A percentile compares a stretch with the other conserved stretches of the same genome.
These are phyloP conservation scores for Wallacemonas rigidus DNA, from an alignment of 208 protist genomes.

Conservation along the genomic window DNA sequence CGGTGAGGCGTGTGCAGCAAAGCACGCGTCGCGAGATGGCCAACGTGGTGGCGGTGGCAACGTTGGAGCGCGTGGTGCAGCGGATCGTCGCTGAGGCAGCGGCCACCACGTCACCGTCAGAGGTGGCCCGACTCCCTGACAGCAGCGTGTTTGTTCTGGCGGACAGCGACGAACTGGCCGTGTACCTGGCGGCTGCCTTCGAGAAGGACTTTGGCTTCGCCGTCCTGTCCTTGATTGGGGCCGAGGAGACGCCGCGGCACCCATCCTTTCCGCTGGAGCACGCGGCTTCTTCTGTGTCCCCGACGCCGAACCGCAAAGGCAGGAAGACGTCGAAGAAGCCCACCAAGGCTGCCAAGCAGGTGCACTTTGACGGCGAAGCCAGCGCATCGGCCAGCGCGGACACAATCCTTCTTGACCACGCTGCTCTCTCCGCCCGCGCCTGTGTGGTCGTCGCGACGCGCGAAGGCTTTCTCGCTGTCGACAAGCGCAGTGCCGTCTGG, in stretches of 20 bases:
- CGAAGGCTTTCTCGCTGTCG: conserved; percentile 43
- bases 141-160: conserved; percentile 38
- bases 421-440: conserved; percentile 18
- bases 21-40: conserved; percentile 18
- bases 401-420: neutral
- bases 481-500: conserved; percentile 73
- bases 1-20: conserved; percentile 32
- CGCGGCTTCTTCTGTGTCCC: neutral
- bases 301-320: conserved; percentile 2
- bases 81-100: neutral
- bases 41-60: conserved; percentile 27
- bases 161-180: conserved; percentile 32
- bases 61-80: conserved; percentile 35
- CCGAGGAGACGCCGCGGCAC: conserved; percentile 21
- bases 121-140: neutral
- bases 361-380: neutral
- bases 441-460: conserved; percentile 49
- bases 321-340: neutral
- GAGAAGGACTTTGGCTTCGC: conserved; percentile 32
- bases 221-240: conserved; percentile 27
- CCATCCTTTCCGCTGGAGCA: conserved; percentile 22
- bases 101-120: conserved; percentile 14
- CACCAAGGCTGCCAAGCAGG: conserved; percentile 14
- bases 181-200: conserved; percentile 25
- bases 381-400: neutral